Evolutionary conservation across 2,329 filamentous ascomycete genomes (phyloP), one percentile per base, ranked within the genome.

Genomic region (Aspergillus neoniger): DNA sequence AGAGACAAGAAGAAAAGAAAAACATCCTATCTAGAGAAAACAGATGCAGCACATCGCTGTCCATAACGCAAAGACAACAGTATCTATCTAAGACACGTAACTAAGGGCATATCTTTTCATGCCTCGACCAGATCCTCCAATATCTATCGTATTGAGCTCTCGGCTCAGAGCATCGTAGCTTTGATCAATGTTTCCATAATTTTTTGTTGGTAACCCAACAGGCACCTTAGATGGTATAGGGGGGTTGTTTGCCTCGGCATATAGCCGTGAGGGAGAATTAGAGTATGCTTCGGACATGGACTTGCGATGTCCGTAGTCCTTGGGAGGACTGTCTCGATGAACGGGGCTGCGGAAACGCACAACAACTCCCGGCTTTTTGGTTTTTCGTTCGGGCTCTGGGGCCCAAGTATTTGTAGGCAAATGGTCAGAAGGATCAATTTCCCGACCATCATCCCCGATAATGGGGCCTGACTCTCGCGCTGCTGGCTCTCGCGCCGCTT

Each of bases 351-450:
- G 79, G 64, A 82, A 81, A 10, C 79, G 77, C 50, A 82, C 75
- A 15, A 81, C 78, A 25, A 82, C 77, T 50, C 81, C 80, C 21
- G 80, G 76, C 72, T 83, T 76, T 54, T 74, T 76, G 51, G 71
- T 76, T 66, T 88, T 88, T 41, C 81, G 81, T 64, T 87, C 85
- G 2, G 86, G 86, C 67, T 89, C 86, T 0, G 86, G 86, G 0
- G 86, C 86, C 86, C 86, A 89, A 2, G 85, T 86, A 63, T 87
- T 83, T 3, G 86, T 80, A 0, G 86, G 86, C 2, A 89, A 78
- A 69, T 88, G 86, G 70, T 89, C 86, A 0, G 85, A 87, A 4
- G 86, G 86, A 72, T 89, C 86, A 65, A 89, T 87, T 58, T 86
- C 82, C 36, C 85, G 81, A 15, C 86, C 86, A 69, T 87, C 84